Evolutionary conservation across 257 asterid genomes (phyloP).

Genomic region (Scutellaria baicalensis): DNA sequence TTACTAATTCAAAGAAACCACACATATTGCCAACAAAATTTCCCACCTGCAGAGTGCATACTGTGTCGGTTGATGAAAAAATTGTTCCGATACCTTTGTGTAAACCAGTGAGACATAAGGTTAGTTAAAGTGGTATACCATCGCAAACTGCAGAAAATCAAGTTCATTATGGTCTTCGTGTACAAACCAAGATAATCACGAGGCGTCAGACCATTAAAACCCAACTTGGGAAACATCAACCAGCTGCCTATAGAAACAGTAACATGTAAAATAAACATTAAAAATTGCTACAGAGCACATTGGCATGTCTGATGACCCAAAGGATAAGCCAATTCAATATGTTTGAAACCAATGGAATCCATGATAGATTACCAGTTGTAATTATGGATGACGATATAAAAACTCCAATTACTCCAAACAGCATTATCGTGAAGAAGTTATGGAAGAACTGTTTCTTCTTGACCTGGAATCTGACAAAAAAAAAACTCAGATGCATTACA

Average conservation of each 20-base stretch:
- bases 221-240: constrained; percentile 61
- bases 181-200: constrained; percentile 78
- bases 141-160: background rate
- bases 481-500: background rate
- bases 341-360: background rate
- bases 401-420: constrained; percentile 85
- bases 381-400: constrained; percentile 70
- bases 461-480: constrained; percentile 73
- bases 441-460: constrained; percentile 98
- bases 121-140: constrained; percentile 1
- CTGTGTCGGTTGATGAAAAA: constrained; percentile 93
- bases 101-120: background rate
- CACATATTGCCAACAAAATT: background rate
- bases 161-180: constrained; percentile 6
- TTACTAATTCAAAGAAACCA: constrained; percentile 2
- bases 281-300: background rate
- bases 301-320: background rate
- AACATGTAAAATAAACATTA: background rate
- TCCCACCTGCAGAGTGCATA: constrained; percentile 88
- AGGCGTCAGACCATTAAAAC: constrained; percentile 43
- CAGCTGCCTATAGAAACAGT: constrained; percentile 43
- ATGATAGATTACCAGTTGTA: constrained; percentile 47
- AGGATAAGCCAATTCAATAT: background rate
- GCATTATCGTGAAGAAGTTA: constrained; percentile 85
- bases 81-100: constrained; percentile 69